A percentile compares a stretch with the other conserved stretches of the same genome.
Conservation (phyloP, 345 rosid genomes). For the Salix suchowensis region DNA sequence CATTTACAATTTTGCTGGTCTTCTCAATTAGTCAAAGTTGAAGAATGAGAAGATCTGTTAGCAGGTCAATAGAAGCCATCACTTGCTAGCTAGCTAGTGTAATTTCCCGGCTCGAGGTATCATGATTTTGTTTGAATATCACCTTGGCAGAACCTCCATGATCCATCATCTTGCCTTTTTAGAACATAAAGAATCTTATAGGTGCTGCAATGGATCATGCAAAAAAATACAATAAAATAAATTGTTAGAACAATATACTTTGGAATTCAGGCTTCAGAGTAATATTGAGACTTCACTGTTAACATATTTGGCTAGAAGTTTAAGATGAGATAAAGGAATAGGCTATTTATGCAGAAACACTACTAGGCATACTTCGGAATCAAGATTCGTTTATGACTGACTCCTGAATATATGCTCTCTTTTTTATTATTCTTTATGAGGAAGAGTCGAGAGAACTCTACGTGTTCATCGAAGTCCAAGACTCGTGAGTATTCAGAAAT, state of each 20-base stretch:
- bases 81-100: too few relatives aligned
- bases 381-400: background rate
- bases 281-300: too few relatives aligned
- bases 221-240: background rate
- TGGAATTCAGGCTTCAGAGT: background rate
- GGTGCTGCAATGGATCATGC: slow-evolving; percentile 40
- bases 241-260: background rate
- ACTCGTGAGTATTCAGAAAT: background rate
- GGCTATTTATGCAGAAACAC: background rate
- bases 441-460: too few relatives aligned
- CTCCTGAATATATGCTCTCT: background rate
- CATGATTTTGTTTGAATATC: slow-evolving; percentile 55
- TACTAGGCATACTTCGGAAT: background rate
- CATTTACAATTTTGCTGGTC: background rate
- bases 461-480: background rate
- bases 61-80: background rate
- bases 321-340: too few relatives aligned
- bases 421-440: background rate
- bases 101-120: slow-evolving; percentile 5
- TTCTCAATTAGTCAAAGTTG: background rate
- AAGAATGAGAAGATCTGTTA: background rate
- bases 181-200: slow-evolving; percentile 64
- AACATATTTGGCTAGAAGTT: background rate
- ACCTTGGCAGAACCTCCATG: slow-evolving; percentile 77
- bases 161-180: slow-evolving; percentile 76